Conservation (phyloP, 129 eudicot species). For the Escallonia herrerae region DNA sequence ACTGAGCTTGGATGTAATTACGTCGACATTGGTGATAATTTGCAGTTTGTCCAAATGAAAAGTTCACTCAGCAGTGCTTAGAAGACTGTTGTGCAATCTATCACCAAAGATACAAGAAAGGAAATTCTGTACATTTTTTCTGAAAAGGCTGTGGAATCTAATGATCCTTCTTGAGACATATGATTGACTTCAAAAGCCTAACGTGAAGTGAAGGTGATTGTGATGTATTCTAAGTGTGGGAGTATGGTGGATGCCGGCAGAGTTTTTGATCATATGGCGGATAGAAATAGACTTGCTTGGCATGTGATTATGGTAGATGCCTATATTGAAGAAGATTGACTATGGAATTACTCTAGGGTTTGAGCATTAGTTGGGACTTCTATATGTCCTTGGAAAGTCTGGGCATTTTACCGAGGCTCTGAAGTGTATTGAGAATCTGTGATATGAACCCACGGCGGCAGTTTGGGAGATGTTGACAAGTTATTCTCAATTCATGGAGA, state of each 20-base stretch:
- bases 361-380: conserved; percentile 10
- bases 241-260: neutral
- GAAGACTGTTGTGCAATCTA: no score
- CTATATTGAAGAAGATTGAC: neutral
- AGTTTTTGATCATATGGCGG: neutral
- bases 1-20: no score
- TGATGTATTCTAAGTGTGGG: conserved; percentile 1
- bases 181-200: no score
- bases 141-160: no score
- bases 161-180: no score
- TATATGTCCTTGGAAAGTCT: conserved; percentile 5
- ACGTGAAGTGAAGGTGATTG: neutral
- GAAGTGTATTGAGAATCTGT: conserved; percentile 2
- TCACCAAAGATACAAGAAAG: no score
- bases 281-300: conserved; percentile 12
- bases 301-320: conserved; percentile 13
- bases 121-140: no score
- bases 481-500: neutral
- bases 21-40: no score
- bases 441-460: conserved; percentile 7
- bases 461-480: conserved; percentile 5
- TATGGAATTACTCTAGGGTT: conserved; percentile 7
- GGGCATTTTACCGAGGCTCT: conserved; percentile 8
- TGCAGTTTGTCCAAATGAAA: no score
- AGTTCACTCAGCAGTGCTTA: no score